phyloP scores from a whole-genome alignment of 805 yeast genomes.

The Tetrapisispora namnaoensis region DNA sequence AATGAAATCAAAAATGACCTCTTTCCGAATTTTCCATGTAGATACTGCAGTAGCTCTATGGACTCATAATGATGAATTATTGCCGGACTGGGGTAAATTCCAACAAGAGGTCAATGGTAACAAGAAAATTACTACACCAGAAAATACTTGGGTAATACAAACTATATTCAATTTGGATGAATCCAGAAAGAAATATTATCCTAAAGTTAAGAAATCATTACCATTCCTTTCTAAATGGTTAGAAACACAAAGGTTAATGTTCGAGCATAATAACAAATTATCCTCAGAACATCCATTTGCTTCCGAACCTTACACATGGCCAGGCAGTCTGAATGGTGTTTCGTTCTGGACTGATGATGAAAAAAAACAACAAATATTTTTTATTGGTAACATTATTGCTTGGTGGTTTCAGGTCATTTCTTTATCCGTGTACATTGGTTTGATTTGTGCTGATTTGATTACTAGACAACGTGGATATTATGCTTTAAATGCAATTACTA shows the following conservation, averaged over 20 bases:
- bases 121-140: slow-evolving; percentile 59
- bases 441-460: slow-evolving; percentile 64
- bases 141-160: slow-evolving; percentile 71
- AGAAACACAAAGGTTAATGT: slow-evolving; percentile 83
- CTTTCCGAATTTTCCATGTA: slow-evolving; percentile 65
- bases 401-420: slow-evolving; percentile 75
- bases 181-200: slow-evolving; percentile 49
- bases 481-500: slow-evolving; percentile 49
- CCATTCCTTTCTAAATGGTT: slow-evolving; percentile 82
- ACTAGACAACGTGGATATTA: slow-evolving; percentile 61
- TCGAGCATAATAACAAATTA: slow-evolving; percentile 81
- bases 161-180: slow-evolving; percentile 57
- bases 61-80: slow-evolving; percentile 72
- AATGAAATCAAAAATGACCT: slow-evolving; percentile 56
- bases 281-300: slow-evolving; percentile 92
- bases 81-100: slow-evolving; percentile 91
- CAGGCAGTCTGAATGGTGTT: slow-evolving; percentile 78
- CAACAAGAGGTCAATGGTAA: slow-evolving; percentile 95
- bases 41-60: slow-evolving; percentile 89
- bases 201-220: slow-evolving; percentile 49
- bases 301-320: slow-evolving; percentile 88
- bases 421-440: slow-evolving; percentile 51
- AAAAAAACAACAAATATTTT: slow-evolving; percentile 69
- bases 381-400: slow-evolving; percentile 83
- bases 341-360: slow-evolving; percentile 84